Percentiles rank a stretch among this genome's conserved stretches.
phyloP scores from a whole-genome alignment of 805 yeast species.

The Aciculoconidium aculeatum region DNA sequence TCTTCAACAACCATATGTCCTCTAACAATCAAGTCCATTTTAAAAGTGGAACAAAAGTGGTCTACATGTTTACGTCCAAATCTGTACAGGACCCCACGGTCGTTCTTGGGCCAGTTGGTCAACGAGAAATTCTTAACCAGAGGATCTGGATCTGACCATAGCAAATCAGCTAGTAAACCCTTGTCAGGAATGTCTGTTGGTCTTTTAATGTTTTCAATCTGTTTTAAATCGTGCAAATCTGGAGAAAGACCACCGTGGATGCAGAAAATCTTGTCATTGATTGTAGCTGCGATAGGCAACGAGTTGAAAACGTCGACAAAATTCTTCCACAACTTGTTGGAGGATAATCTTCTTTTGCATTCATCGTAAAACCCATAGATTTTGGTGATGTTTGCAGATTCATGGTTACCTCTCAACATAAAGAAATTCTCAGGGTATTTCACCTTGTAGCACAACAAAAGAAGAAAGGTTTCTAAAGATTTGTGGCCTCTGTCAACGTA shows the following conservation, averaged over 20 bases:
- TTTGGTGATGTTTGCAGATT: slow-evolving; percentile 52
- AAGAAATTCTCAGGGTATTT: slow-evolving; percentile 58
- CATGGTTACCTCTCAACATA: slow-evolving; percentile 57
- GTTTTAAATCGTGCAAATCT: slow-evolving; percentile 54
- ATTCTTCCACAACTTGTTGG: slow-evolving; percentile 43
- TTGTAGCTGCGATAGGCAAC: slow-evolving; percentile 57
- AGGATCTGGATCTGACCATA: slow-evolving; percentile 80
- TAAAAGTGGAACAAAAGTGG: slow-evolving; percentile 56
- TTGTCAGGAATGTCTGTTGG: slow-evolving; percentile 83
- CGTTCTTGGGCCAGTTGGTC: slow-evolving; percentile 71
- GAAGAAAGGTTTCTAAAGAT: slow-evolving; percentile 49
- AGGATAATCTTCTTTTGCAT: slow-evolving; percentile 46
- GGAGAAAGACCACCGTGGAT: slow-evolving; percentile 77
- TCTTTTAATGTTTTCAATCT: slow-evolving; percentile 64
- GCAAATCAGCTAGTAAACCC: slow-evolving; percentile 69
- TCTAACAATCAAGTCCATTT: slow-evolving; percentile 71
- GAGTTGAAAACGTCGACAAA: slow-evolving; percentile 54
- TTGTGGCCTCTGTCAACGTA: slow-evolving; percentile 57
- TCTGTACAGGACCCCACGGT: slow-evolving; percentile 77
- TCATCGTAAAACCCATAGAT: slow-evolving; percentile 59
- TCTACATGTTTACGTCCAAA: slow-evolving; percentile 73
- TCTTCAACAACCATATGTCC: slow-evolving; percentile 91
- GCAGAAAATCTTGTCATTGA: slow-evolving; percentile 52
- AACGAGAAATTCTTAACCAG: slow-evolving; percentile 26
- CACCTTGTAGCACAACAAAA: slow-evolving; percentile 48